A percentile compares a stretch with the other conserved stretches of the same genome.
Conservation (phyloP, 2,329 filamentous ascomycete genomes). For the Mycogone perniciosa region DNA sequence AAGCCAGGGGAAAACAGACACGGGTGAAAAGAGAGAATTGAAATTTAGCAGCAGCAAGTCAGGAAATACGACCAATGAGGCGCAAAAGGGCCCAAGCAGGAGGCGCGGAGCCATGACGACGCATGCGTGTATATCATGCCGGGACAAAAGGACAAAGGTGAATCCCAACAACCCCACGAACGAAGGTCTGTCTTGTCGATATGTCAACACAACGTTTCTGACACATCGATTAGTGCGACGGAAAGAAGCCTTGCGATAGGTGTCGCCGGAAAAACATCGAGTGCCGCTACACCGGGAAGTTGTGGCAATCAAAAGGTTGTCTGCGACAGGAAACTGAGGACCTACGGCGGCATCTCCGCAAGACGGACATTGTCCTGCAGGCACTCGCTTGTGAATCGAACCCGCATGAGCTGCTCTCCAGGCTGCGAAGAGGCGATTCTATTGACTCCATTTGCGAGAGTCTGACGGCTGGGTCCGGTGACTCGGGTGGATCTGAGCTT, state of each 20-base stretch:
- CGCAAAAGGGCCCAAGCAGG: not conserved
- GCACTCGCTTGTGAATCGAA: not conserved
- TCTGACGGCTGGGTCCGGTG: not conserved
- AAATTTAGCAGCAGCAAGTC: not conserved
- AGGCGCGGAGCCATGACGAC: not conserved
- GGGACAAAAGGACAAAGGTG: conserved; percentile 1
- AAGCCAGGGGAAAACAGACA: not conserved
- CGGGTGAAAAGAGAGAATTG: not conserved
- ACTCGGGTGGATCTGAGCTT: not conserved
- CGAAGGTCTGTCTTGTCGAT: not conserved
- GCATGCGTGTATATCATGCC: conserved; percentile 1
- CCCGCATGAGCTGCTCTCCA: not conserved
- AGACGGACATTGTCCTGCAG: not conserved
- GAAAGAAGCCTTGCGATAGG: not conserved
- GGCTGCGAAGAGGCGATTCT: not conserved
- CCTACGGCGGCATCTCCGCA: not conserved
- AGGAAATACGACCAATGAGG: not conserved
- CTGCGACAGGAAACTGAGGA: not conserved
- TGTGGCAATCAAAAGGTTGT: not conserved
- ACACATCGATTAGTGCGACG: not conserved
- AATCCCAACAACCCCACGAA: not conserved
- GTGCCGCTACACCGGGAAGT: not conserved
- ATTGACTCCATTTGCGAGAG: not conserved
- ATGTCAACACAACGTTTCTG: not conserved
- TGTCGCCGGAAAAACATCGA: not conserved